Evolutionary conservation across 1,139 yeast genomes (phyloP).

Genomic region (Tardiomyces digboiensis): DNA sequence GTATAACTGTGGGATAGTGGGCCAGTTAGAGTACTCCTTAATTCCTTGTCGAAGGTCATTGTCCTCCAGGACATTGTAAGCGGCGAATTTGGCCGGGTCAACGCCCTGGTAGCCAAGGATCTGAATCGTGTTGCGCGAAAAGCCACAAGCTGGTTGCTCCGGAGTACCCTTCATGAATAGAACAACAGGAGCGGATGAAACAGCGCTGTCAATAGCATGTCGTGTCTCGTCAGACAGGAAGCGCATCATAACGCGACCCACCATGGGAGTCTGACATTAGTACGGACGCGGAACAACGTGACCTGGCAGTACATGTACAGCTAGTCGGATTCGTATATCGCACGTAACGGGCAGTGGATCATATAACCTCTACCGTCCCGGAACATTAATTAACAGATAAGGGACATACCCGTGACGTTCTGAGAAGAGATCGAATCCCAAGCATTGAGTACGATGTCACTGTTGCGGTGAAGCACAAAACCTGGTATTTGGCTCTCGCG

Average conservation of each 20-base stretch:
- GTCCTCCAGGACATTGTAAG: slow-evolving; percentile 93
- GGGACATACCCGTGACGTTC: slow-evolving; percentile 3
- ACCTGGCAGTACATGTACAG: no score
- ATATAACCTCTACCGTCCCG: no score
- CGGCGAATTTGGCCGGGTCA: slow-evolving; percentile 93
- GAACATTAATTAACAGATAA: not conserved
- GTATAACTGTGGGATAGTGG: slow-evolving; percentile 65
- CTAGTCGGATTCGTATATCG: no score
- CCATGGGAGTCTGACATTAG: not conserved
- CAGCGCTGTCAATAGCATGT: slow-evolving; percentile 77
- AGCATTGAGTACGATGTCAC: no score
- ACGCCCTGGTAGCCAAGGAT: slow-evolving; percentile 95
- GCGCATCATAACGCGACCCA: slow-evolving; percentile 27
- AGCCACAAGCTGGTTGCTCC: slow-evolving; percentile 97
- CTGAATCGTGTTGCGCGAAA: slow-evolving; percentile 90
- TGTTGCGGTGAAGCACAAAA: no score
- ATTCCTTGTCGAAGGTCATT: slow-evolving; percentile 86
- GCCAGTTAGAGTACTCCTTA: slow-evolving; percentile 95
- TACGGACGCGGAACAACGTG: no score
- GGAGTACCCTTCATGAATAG: slow-evolving; percentile 68
- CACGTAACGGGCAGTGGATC: no score
- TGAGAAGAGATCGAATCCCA: not conserved
- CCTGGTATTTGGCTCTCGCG: no score
- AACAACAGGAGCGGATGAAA: slow-evolving; percentile 85
- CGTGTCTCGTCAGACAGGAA: slow-evolving; percentile 69